phyloP scores from a whole-genome alignment of 495 filamentous ascomycete species.

The Aspergillus baeticus region DNA sequence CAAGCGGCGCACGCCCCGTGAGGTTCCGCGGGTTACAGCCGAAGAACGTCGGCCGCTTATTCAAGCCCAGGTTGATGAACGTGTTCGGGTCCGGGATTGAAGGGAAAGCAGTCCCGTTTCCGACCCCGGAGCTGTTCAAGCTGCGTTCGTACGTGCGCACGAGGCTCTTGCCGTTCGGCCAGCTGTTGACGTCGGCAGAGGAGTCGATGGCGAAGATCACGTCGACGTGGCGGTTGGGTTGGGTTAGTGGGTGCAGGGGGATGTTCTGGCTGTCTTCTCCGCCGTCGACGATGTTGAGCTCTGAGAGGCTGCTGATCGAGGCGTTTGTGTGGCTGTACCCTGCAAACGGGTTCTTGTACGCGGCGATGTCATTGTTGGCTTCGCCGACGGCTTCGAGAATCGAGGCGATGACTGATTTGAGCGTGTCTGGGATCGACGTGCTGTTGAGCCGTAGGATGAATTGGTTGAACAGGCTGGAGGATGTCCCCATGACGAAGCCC shows the following conservation, averaged over 20 bases:
- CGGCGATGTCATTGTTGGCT: conserved; percentile 73
- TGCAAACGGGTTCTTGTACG: conserved; percentile 84
- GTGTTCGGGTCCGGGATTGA: conserved; percentile 78
- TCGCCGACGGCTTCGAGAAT: conserved; percentile 55
- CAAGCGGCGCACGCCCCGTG: conserved; percentile 64
- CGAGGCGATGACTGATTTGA: conserved; percentile 49
- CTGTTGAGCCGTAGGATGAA: conserved; percentile 60
- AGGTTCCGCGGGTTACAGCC: conserved; percentile 64
- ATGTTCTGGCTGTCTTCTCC: conserved; percentile 87
- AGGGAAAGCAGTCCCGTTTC: conserved; percentile 84
- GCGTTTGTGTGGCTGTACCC: conserved; percentile 65
- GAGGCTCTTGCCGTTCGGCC: conserved; percentile 85
- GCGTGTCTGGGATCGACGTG: conserved; percentile 52
- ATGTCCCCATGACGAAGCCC: conserved; percentile 87
- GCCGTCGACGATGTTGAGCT: conserved; percentile 81
- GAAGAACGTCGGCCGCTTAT: conserved; percentile 87
- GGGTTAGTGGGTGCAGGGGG: conserved; percentile 81
- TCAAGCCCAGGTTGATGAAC: conserved; percentile 83
- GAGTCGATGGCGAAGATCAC: conserved; percentile 91
- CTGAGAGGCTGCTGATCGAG: conserved; percentile 47
- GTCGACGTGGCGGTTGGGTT: conserved; percentile 75
- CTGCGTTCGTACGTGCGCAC: conserved; percentile 82
- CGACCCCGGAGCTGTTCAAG: conserved; percentile 51
- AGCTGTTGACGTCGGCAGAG: conserved; percentile 70
- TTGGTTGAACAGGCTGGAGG: conserved; percentile 85